Percentiles rank a stretch among this genome's conserved stretches.
phyloP scores from a whole-genome alignment of 176 grass and related monocot genomes.

The Areca catechu region DNA sequence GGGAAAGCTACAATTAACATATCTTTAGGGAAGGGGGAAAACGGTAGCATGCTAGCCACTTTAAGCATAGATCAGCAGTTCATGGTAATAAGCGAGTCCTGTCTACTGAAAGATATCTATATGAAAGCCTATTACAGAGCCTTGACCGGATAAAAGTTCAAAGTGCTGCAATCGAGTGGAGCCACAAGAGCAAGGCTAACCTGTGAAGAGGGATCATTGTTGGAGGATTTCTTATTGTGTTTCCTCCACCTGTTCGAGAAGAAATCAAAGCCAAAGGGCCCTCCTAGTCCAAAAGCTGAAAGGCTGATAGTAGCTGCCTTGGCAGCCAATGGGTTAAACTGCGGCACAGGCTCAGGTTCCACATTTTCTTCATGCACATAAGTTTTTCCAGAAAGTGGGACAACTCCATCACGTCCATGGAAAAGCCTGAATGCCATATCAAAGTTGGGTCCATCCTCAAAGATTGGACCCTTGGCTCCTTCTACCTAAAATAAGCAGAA shows the following conservation, averaged over 20 bases:
- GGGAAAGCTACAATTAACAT: no score
- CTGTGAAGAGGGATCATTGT: slow-evolving; percentile 14
- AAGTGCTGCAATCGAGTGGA: no score
- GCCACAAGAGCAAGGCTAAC: slow-evolving; percentile 17
- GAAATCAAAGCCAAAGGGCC: slow-evolving; percentile 63
- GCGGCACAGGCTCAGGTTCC: slow-evolving; percentile 31
- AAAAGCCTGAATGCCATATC: slow-evolving; percentile 69
- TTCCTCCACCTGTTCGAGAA: slow-evolving; percentile 56
- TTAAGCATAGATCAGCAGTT: no score
- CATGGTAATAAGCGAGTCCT: no score
- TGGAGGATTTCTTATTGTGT: slow-evolving; percentile 42
- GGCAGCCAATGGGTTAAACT: slow-evolving; percentile 59
- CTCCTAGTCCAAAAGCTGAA: slow-evolving; percentile 34
- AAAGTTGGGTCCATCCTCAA: slow-evolving; percentile 69
- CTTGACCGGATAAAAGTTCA: no score
- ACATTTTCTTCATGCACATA: slow-evolving; percentile 35
- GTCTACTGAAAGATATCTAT: no score
- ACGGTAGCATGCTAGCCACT: no score
- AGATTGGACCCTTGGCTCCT: slow-evolving; percentile 54
- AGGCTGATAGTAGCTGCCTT: slow-evolving; percentile 63
- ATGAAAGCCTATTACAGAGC: no score
- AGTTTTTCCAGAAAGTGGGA: slow-evolving; percentile 59
- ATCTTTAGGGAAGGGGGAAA: no score
- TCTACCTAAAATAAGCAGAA: slow-evolving; percentile 23
- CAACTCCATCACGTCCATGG: slow-evolving; percentile 59